Evolutionary conservation across 257 asterid genomes (phyloP).

Genomic region (Vinca minor): DNA sequence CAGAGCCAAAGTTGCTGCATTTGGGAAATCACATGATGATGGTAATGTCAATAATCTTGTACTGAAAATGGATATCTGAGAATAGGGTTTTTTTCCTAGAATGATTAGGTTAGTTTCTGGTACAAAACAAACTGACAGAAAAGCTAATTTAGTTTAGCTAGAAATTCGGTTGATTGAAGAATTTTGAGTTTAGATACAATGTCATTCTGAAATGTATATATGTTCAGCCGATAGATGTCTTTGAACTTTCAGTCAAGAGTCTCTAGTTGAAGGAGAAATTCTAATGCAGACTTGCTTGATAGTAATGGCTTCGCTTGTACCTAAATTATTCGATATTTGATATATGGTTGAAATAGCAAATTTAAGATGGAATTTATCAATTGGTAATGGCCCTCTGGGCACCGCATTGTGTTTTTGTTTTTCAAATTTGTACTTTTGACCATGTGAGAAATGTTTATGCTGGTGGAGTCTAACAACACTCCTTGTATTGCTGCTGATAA

Average conservation of each 20-base stretch:
- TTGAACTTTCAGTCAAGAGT: conserved; percentile 21
- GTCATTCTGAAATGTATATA: conserved; percentile 39
- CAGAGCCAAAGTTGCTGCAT: conserved; percentile 40
- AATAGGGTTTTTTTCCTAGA: conserved; percentile 6
- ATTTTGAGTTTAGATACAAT: conserved; percentile 23
- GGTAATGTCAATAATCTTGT: conserved; percentile 27
- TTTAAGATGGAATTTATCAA: too few relatives aligned
- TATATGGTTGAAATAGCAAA: too few relatives aligned
- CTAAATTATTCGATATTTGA: too few relatives aligned
- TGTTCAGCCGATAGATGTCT: conserved; percentile 27
- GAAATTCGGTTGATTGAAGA: conserved; percentile 27
- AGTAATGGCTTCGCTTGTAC: too few relatives aligned
- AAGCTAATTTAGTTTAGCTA: conserved; percentile 23
- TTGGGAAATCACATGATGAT: conserved; percentile 29
- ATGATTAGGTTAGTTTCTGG: conserved; percentile 21
- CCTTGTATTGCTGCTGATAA: too few relatives aligned
- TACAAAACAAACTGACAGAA: conserved; percentile 31
- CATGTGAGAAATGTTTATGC: too few relatives aligned
- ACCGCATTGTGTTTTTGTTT: too few relatives aligned
- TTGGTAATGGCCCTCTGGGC: too few relatives aligned
- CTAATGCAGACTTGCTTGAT: too few relatives aligned
- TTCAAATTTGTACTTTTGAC: too few relatives aligned
- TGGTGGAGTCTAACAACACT: too few relatives aligned
- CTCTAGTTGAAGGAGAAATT: conserved; percentile 21
- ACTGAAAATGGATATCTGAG: conserved; percentile 34